phyloP scores from a whole-genome alignment of 2,329 filamentous ascomycete species.

The Alternaria novae-zelandiae region DNA sequence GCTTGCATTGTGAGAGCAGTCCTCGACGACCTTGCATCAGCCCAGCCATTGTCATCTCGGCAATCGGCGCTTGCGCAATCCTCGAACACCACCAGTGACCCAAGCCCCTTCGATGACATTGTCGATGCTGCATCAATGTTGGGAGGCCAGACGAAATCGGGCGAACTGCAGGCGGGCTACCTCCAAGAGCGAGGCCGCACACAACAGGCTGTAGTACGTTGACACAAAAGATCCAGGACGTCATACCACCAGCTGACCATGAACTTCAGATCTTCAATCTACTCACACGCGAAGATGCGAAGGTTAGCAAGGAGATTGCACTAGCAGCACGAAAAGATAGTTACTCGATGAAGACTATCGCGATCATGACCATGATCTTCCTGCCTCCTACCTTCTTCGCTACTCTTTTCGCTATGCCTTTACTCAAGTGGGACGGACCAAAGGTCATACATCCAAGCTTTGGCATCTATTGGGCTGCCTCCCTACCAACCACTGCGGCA shows the following conservation, averaged over 20 bases:
- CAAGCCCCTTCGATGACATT: fast-evolving
- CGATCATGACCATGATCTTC: neutral
- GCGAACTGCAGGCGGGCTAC: neutral
- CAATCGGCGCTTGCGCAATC: neutral
- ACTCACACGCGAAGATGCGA: neutral
- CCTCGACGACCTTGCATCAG: neutral
- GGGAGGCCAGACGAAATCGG: neutral
- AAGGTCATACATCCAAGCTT: neutral
- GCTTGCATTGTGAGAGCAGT: neutral
- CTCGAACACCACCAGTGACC: neutral
- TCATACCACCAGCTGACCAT: neutral
- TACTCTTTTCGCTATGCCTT: neutral
- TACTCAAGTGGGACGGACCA: neutral
- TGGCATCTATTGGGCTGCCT: neutral
- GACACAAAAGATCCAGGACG: neutral
- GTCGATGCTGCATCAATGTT: neutral
- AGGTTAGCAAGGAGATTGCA: neutral
- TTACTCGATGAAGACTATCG: neutral
- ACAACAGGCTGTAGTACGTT: neutral
- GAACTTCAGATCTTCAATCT: neutral
- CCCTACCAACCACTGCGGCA: neutral
- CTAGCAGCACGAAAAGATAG: neutral
- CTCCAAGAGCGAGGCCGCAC: neutral
- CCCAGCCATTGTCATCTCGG: fast-evolving
- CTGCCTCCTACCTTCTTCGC: neutral